Base-by-base conservation (phyloP, 441 rosid genomes). In the Populus trichocarpa region DNA sequence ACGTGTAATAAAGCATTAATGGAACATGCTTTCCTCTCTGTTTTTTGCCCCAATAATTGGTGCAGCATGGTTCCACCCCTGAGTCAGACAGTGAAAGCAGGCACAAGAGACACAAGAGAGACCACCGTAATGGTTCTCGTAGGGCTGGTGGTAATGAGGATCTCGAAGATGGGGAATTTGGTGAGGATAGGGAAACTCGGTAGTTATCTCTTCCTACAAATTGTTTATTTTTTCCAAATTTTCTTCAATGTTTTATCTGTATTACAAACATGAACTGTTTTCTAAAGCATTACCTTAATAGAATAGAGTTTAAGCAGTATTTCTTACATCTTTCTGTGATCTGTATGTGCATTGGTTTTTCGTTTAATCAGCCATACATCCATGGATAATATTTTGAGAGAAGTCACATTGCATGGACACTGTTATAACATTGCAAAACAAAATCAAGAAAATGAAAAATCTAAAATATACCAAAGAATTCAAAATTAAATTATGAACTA, bases 131-230 rank as follows among this genome's bases (percentile, higher is more conserved):
- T 69, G 88, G 87, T 76, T 89, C 87, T 74, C 88, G 85, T 65
- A 93, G 84, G 83, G 83, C 77, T 76, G 83, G 84, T 74, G 87
- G 85, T 80, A 86, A 80, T 4, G 89, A 87, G 75, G 96, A 94
- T 75, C 97, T 91, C 75, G 97, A 93, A 91, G 99, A 96, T 81
- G 98, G 98, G 70, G 98, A 96, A 78, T 90, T 88, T 73, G 90
- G 90, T 10, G 87, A 87, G 83, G 91, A 90, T 73, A 89, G 84
- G 81, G 87, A 81, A 84, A 84, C 86, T 70, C 80, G 73, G 82
- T 86, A 88, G 85, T 80, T 78, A 50, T 80, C 64, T 81, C 8
- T 20, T 79, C 71, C 42, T 71, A 69, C 74, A 74, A 73, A 61
- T 80, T 69, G 67, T 71, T 77, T 70, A 26, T 75, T 78, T 32